Evolutionary conservation across 2,329 filamentous ascomycete species (phyloP), one percentile per base, ranked within the genome.

Genomic region (Thelonectria discophora): DNA sequence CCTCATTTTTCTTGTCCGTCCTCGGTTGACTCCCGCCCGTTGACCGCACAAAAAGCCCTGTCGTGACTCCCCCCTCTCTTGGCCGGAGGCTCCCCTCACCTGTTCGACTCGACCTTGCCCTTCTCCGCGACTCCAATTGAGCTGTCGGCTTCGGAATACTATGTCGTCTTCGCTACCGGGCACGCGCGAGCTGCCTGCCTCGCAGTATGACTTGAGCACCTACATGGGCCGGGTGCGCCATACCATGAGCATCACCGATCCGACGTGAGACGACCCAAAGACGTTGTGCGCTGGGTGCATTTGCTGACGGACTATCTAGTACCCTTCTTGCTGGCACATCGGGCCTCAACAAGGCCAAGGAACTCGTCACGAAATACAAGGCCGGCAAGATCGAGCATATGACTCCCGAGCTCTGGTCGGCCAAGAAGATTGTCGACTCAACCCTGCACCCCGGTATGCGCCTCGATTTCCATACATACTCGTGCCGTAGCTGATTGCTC

Each of bases 391-490:
- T 92, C 63, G 80, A 84, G 69, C 80, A 87, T 55, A 97, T 98
- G 93, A 97, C 90, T 17, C 90, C 92, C 2, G 92, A 97, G 72
- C 81, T 99, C 71, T 99, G 95, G 95, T 83, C 86, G 65, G 95
- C 95, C 46, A 99, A 99, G 86, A 97, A 97, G 84, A 88, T 97
- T 68, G 92, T 98, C 58, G 95, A 99, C 78, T 94, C 95, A 63
- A 99, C 95, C 13, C 80, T 99, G 67, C 95, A 99, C 77, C 95
- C 95, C 68, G 93, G 93, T 96, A 87, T 68, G 84, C 55, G 20
- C 45, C 43, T 27, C 32, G 15, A 39, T 18, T 39, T 34, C 18
- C n/a, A 17, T 30, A 17, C 18, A 17, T 39, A 49, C 46, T 39
- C 47, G 12, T 21, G 52, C 34, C 7, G 30, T 50, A 60, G 58